Percentiles rank a stretch among this genome's conserved stretches.
Conservation (phyloP, 129 eudicot genomes). For the Chrysanthemum seticuspe region DNA sequence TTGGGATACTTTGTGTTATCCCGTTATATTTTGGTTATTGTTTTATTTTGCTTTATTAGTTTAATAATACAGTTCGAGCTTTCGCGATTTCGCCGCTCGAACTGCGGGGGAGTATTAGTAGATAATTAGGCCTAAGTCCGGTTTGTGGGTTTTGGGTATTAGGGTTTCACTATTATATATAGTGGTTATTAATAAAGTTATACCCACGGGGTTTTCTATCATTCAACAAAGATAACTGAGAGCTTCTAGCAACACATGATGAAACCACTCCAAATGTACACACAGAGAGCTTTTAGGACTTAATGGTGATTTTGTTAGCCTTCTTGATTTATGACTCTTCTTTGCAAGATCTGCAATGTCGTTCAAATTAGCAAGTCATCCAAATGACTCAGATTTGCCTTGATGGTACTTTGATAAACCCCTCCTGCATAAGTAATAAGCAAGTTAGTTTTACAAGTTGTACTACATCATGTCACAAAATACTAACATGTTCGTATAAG, state of each 20-base stretch:
- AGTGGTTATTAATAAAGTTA: too few relatives aligned
- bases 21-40: too few relatives aligned
- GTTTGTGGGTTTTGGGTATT: too few relatives aligned
- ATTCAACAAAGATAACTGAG: neutral
- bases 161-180: too few relatives aligned
- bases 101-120: too few relatives aligned
- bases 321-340: slow-evolving; percentile 38
- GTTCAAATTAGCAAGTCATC: slow-evolving; percentile 54
- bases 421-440: slow-evolving; percentile 51
- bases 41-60: too few relatives aligned
- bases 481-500: too few relatives aligned
- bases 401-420: slow-evolving; percentile 69
- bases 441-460: neutral
- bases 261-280: neutral
- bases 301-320: slow-evolving; percentile 34
- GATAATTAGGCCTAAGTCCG: too few relatives aligned
- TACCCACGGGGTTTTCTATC: too few relatives aligned
- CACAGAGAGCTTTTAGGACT: slow-evolving; percentile 41
- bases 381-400: slow-evolving; percentile 78
- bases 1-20: too few relatives aligned
- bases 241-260: slow-evolving; percentile 26
- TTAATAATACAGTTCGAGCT: too few relatives aligned
- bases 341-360: slow-evolving; percentile 70
- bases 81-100: too few relatives aligned
- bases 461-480: neutral